A percentile compares a stretch with the other conserved stretches of the same genome.
Conservation (phyloP, 345 rosid species). For the Barbarea vulgaris region DNA sequence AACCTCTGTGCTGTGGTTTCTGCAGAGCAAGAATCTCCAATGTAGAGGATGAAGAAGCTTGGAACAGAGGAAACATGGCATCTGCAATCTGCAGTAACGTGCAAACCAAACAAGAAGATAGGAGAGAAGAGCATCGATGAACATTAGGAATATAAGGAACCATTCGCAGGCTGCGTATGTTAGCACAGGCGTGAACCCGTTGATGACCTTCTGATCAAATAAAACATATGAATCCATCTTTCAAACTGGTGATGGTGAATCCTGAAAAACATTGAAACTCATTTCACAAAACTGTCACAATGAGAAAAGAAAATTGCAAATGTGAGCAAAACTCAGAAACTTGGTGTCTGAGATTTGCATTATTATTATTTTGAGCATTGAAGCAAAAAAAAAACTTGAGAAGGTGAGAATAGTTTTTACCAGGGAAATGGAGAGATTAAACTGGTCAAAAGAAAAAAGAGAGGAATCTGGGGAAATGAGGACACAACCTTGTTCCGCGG, state of each 20-base stretch:
- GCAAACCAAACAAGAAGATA: constrained; percentile 67
- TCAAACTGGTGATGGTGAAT: constrained; percentile 28
- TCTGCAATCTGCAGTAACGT: constrained; percentile 54
- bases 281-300: constrained; percentile 7
- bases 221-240: constrained; percentile 27
- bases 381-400: constrained; percentile 19
- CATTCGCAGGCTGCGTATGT: constrained; percentile 68
- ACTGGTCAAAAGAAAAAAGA: constrained; percentile 34
- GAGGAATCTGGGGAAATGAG: constrained; percentile 24
- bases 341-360: constrained; percentile 31
- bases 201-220: constrained; percentile 23
- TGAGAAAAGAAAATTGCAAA: neutral
- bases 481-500: constrained; percentile 25
- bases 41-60: constrained; percentile 64
- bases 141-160: constrained; percentile 63
- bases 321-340: constrained; percentile 10
- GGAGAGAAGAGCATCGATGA: constrained; percentile 61
- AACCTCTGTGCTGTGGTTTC: constrained; percentile 62
- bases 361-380: neutral
- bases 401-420: constrained; percentile 5
- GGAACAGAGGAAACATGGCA: constrained; percentile 76
- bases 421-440: constrained; percentile 17
- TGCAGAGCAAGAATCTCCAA: constrained; percentile 61
- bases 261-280: constrained; percentile 33
- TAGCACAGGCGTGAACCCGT: constrained; percentile 42